These are phyloP conservation scores for Amyloporia xantha DNA, from an alignment of 768 basidiomycete genomes.

Conservation along the genomic window DNA sequence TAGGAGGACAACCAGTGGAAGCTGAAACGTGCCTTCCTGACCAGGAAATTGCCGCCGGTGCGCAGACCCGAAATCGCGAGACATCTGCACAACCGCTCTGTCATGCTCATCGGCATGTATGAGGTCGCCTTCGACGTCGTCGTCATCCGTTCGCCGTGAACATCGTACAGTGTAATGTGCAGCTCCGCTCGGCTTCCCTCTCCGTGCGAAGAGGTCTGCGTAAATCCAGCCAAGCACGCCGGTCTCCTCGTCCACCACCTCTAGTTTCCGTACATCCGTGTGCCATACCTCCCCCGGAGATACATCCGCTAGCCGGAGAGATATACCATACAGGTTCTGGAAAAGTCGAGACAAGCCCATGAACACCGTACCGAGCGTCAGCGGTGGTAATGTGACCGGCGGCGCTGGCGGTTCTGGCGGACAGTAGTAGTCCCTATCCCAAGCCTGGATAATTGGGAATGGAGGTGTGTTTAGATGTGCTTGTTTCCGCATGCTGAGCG, in stretches of 20 bases:
- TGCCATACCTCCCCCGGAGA: conserved; percentile 86
- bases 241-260: conserved; percentile 84
- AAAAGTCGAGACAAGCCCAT: conserved; percentile 90
- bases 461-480: conserved; percentile 52
- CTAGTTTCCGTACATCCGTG: conserved; percentile 79
- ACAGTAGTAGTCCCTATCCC: conserved; percentile 95
- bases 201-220: conserved; percentile 81
- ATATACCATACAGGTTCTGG: conserved; percentile 79
- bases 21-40: conserved; percentile 68
- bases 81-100: conserved; percentile 27
- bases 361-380: conserved; percentile 88
- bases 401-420: conserved; percentile 73
- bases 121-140: conserved; percentile 70
- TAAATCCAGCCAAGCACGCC: conserved; percentile 94
- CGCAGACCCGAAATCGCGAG: conserved; percentile 55
- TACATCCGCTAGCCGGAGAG: conserved; percentile 63
- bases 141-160: conserved; percentile 86
- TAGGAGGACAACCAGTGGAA: conserved; percentile 86
- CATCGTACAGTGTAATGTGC: conserved; percentile 98
- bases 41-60: conserved; percentile 55
- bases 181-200: conserved; percentile 83
- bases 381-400: conserved; percentile 61
- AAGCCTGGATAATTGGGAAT: conserved; percentile 74
- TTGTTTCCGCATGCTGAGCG: conserved; percentile 67
- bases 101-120: conserved; percentile 32